These are phyloP conservation scores for Venturia asperata DNA, from an alignment of 2,329 filamentous ascomycete genomes.

Conservation along the genomic window DNA sequence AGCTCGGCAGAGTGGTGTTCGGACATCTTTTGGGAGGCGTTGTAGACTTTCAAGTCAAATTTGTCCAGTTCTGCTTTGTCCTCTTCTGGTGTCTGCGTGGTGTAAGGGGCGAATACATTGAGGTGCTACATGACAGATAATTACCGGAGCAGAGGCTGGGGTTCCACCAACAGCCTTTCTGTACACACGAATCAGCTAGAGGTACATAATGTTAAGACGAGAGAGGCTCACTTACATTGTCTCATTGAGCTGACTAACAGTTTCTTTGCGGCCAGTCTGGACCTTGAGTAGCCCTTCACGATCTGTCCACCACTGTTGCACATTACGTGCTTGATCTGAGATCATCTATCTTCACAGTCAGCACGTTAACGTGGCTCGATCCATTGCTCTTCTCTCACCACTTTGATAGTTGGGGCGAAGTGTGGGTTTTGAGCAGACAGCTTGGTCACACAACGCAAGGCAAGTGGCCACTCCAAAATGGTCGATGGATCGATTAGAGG, in stretches of 20 bases:
- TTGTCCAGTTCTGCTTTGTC: slow-evolving; percentile 48
- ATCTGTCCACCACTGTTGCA: slow-evolving; percentile 53
- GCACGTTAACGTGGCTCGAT: slow-evolving; percentile 29
- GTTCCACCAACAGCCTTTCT: slow-evolving; percentile 24
- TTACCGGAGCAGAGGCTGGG: slow-evolving; percentile 14
- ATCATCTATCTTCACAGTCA: slow-evolving; percentile 44
- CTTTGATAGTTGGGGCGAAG: slow-evolving; percentile 28
- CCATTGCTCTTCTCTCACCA: slow-evolving; percentile 28
- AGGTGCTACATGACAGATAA: slow-evolving; percentile 18
- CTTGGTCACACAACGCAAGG: slow-evolving; percentile 35
- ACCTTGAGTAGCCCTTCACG: slow-evolving; percentile 46
- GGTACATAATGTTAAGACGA: background rate
- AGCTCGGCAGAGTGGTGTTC: slow-evolving; percentile 50
- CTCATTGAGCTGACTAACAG: slow-evolving; percentile 47
- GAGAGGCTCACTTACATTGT: slow-evolving; percentile 42
- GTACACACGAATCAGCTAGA: background rate
- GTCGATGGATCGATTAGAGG: slow-evolving; percentile 38
- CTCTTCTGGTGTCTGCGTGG: slow-evolving; percentile 37
- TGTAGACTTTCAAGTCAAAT: slow-evolving; percentile 58
- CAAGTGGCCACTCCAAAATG: slow-evolving; percentile 43
- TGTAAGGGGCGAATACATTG: background rate
- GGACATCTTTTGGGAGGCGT: slow-evolving; percentile 52
- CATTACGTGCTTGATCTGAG: slow-evolving; percentile 54
- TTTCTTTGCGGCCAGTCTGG: slow-evolving; percentile 45
- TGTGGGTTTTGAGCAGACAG: slow-evolving; percentile 38